Evolutionary conservation across 495 filamentous ascomycete genomes (phyloP).

Genomic region (Aspergillus sclerotiicarbonarius): DNA sequence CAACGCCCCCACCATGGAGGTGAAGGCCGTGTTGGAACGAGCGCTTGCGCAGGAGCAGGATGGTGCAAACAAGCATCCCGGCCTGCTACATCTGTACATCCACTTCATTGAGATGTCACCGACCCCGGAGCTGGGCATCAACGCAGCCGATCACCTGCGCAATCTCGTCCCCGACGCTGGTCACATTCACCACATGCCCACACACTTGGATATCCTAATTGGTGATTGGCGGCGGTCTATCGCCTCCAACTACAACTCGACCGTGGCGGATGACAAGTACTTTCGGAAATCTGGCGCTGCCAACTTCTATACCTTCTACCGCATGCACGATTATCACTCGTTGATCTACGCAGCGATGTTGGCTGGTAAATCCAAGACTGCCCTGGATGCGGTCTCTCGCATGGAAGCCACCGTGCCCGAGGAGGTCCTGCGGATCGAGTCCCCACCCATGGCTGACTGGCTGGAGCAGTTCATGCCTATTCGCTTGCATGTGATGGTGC

Average conservation of each 20-base stretch:
- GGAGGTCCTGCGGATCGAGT: conserved; percentile 50
- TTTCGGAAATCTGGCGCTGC: conserved; percentile 43
- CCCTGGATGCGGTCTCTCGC: conserved; percentile 47
- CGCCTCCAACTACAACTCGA: conserved; percentile 54
- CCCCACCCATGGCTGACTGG: conserved; percentile 64
- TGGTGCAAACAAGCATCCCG: conserved; percentile 47
- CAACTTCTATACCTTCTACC: conserved; percentile 66
- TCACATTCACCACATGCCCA: conserved; percentile 66
- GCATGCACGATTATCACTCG: conserved; percentile 62
- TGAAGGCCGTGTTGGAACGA: conserved; percentile 53
- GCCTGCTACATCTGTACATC: conserved; percentile 64
- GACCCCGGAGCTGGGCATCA: conserved; percentile 53
- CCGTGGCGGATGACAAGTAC: conserved; percentile 57
- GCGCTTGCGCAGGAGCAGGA: conserved; percentile 37
- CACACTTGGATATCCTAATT: conserved; percentile 61
- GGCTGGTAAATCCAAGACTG: conserved; percentile 51
- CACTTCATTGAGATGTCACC: conserved; percentile 69
- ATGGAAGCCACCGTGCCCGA: conserved; percentile 56
- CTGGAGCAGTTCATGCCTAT: conserved; percentile 59
- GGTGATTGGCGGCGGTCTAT: conserved; percentile 62
- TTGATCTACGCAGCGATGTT: conserved; percentile 70
- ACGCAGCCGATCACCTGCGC: conserved; percentile 55
- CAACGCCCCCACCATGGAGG: conserved; percentile 56
- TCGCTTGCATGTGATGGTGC: conserved; percentile 59
- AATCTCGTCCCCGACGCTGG: conserved; percentile 60